These are phyloP conservation scores for Paralagenidium karlingii DNA, from an alignment of 352 stramenopile genomes.

Conservation along the genomic window DNA sequence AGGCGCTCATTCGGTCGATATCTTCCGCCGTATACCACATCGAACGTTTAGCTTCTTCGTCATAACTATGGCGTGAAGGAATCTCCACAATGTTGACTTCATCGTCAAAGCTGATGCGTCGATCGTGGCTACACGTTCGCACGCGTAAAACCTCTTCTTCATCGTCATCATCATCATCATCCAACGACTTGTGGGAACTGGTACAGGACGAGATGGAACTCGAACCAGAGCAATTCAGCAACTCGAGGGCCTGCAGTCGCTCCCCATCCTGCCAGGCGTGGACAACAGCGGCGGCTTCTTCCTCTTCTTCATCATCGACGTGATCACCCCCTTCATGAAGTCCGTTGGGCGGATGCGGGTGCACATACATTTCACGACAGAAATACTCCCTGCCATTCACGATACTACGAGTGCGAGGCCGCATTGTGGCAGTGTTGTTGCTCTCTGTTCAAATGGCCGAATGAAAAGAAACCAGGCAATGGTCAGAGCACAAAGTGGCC, in stretches of 20 bases:
- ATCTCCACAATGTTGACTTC: constrained; percentile 66
- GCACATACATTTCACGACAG: constrained; percentile 23
- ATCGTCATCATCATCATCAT: constrained; percentile 27
- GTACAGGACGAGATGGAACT: constrained; percentile 1
- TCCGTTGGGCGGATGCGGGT: constrained; percentile 11
- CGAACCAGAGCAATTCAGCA: too few relatives aligned
- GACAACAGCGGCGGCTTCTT: too few relatives aligned
- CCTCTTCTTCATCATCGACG: constrained; percentile 25
- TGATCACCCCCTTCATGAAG: constrained; percentile 22
- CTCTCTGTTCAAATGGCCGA: too few relatives aligned
- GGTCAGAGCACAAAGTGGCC: too few relatives aligned
- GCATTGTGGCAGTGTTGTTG: too few relatives aligned
- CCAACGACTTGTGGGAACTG: constrained; percentile 1
- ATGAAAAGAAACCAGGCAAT: too few relatives aligned
- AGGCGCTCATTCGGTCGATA: constrained; percentile 36
- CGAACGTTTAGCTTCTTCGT: constrained; percentile 61
- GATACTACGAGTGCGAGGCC: constrained; percentile 56
- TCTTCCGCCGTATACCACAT: constrained; percentile 71
- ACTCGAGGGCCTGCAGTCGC: too few relatives aligned
- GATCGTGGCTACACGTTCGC: constrained; percentile 48
- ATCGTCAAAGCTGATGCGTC: constrained; percentile 65
- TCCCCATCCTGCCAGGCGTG: too few relatives aligned
- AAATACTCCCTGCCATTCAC: constrained; percentile 69
- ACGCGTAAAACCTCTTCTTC: constrained; percentile 19
- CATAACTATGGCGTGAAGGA: constrained; percentile 49